A percentile compares a stretch with the other conserved stretches of the same genome.
These are phyloP conservation scores for Populus hybrid DNA, from an alignment of 441 rosid species.

Conservation along the genomic window DNA sequence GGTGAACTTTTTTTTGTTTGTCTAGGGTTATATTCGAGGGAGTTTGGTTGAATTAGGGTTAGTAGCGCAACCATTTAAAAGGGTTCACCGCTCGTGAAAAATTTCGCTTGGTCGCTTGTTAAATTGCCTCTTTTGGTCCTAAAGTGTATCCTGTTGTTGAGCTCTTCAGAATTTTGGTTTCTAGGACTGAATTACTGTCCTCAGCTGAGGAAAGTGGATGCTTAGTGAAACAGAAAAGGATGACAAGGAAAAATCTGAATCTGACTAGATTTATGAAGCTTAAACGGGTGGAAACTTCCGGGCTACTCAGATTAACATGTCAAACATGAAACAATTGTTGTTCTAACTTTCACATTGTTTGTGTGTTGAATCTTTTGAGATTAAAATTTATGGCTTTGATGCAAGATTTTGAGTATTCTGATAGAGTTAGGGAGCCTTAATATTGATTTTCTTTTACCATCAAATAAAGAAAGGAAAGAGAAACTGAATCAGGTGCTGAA, in stretches of 20 bases:
- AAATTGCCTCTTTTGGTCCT: background rate
- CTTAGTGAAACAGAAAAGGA: background rate
- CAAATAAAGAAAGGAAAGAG: background rate
- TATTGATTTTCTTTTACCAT: background rate
- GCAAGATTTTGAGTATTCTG: background rate
- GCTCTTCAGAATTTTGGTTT: background rate
- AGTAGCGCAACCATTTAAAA: background rate
- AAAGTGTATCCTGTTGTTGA: background rate
- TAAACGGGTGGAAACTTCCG: background rate
- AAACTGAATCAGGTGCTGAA: background rate
- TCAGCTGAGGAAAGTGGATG: background rate
- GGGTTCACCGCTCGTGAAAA: constrained; percentile 6
- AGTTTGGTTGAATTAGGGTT: background rate
- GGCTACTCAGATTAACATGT: background rate
- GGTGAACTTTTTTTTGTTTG: background rate
- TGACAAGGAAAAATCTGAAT: background rate
- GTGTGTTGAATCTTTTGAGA: background rate
- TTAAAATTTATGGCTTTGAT: constrained; percentile 1
- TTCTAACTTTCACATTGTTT: background rate
- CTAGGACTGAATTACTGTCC: background rate
- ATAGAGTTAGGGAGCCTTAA: background rate
- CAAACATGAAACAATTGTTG: too few relatives aligned
- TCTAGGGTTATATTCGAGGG: background rate
- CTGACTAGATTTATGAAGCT: background rate
- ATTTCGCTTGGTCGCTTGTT: background rate